Base-by-base conservation (phyloP, 495 filamentous ascomycete species). In the Penicillium paradoxum region DNA sequence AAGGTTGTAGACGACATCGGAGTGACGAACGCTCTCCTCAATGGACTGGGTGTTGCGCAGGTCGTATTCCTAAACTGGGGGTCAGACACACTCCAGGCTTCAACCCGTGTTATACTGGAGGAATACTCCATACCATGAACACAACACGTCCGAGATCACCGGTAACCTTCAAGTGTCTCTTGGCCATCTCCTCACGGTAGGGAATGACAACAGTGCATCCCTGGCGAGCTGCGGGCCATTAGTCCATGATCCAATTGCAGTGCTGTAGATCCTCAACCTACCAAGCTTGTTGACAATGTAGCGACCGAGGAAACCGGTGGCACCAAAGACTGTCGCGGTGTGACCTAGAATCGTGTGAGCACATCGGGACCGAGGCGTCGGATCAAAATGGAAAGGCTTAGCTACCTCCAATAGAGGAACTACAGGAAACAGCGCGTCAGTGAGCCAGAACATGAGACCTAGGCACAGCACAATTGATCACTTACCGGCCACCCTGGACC, bases 271-370 rank as follows among this genome's bases (percentile, higher is more conserved):
- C 36, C 42, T 38, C 25, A 24, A 64, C 80, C 57, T 80, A 95
- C 93, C 93, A 64, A 99, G 83, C 63, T 87, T 82, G 73, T 95
- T 95, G 63, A 97, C 93, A 71, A 99, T 95, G 71, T 99, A 99
- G 62, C 93, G 86, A 63, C 93, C 93, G 34, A 99, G 79, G 69
- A 95, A 91, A 56, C 93, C 93, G 37, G 92, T 96, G 56, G 95
- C 95, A 72, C 93, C 93, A 72, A 99, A 99, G 63, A 99, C 91
- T 37, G 93, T 99, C 30, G 87, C 91, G 53, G 91, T 97, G 71
- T 97, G 90, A 47, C 90, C 91, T 90, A 77, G 58, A 58, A 53
- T 47, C 40, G 46, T 60, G 48, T 68, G 66, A 66, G 64, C 49
- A 51, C 45, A 49, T 48, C 52, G 53, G 48, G 19, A 22, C 54